phyloP scores from a whole-genome alignment of 176 grass and related monocot genomes.

The Musa beccarii region DNA sequence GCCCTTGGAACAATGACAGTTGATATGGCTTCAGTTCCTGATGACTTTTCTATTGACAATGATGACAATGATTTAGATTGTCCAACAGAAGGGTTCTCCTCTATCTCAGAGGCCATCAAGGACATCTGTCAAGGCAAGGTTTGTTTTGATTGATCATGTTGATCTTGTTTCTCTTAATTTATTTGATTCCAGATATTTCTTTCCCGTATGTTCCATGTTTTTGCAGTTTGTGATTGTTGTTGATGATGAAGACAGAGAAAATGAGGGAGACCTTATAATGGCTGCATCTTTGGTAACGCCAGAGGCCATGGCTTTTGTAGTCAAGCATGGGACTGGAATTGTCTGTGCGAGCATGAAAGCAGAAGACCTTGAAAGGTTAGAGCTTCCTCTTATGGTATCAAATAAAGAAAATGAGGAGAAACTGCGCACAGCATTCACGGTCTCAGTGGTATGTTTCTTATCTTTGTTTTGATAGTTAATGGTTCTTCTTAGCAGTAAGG shows the following conservation, averaged over 20 bases:
- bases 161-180: conserved; percentile 1
- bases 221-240: conserved; percentile 84
- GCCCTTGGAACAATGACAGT: conserved; percentile 29
- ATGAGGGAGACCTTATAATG: conserved; percentile 87
- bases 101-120: conserved; percentile 63
- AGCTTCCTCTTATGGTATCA: conserved; percentile 74
- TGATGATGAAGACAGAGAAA: conserved; percentile 85
- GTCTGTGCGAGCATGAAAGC: conserved; percentile 91
- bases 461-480: neutral
- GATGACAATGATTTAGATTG: conserved; percentile 66
- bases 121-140: conserved; percentile 86
- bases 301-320: conserved; percentile 86
- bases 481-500: neutral
- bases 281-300: conserved; percentile 63
- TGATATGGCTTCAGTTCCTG: conserved; percentile 20
- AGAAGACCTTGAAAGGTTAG: conserved; percentile 64
- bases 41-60: conserved; percentile 29
- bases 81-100: conserved; percentile 69
- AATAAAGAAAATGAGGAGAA: conserved; percentile 89
- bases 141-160: conserved; percentile 21
- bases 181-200: neutral
- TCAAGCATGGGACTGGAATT: conserved; percentile 73
- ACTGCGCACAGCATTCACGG: conserved; percentile 70
- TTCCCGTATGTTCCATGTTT: conserved; percentile 4
- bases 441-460: conserved; percentile 62